phyloP scores from a whole-genome alignment of 2,329 filamentous ascomycete species.

The Byssochlamys sp. region DNA sequence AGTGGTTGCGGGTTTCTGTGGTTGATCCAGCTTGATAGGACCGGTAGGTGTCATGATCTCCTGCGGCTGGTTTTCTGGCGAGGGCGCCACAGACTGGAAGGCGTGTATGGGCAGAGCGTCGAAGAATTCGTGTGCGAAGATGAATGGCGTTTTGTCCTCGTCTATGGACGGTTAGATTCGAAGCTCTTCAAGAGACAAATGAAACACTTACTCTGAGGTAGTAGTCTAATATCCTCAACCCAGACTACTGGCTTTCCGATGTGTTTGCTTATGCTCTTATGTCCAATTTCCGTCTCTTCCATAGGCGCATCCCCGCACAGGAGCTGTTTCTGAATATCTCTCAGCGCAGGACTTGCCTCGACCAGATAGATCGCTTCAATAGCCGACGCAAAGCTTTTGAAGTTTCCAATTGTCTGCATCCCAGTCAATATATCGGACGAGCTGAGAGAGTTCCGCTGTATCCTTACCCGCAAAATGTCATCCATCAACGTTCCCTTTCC shows the following conservation, averaged over 20 bases:
- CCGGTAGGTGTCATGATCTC: conserved; percentile 42
- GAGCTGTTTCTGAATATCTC: conserved; percentile 66
- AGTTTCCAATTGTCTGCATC: conserved; percentile 67
- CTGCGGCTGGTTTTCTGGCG: conserved; percentile 36
- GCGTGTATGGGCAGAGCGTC: conserved; percentile 93
- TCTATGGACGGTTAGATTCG: conserved; percentile 32
- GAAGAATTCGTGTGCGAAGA: conserved; percentile 96
- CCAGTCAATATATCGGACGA: neutral
- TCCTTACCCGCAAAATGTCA: conserved; percentile 74
- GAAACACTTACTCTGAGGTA: conserved; percentile 53
- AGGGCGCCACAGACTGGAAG: conserved; percentile 64
- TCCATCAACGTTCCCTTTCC: conserved; percentile 94
- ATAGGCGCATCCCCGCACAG: conserved; percentile 65
- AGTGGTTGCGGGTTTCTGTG: conserved; percentile 28
- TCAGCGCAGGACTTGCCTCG: conserved; percentile 75
- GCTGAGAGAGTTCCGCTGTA: conserved; percentile 4
- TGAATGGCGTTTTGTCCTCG: conserved; percentile 69
- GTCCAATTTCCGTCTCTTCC: conserved; percentile 62
- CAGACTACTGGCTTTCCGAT: conserved; percentile 67
- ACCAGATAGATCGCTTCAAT: conserved; percentile 88
- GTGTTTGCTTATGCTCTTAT: conserved; percentile 67
- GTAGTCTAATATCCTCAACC: conserved; percentile 79
- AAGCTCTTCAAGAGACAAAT: conserved; percentile 5
- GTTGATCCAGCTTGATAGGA: conserved; percentile 36
- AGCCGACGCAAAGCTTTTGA: conserved; percentile 64